These are phyloP conservation scores for Ceratocystis destructans DNA, from an alignment of 2,329 filamentous ascomycete genomes.

Conservation along the genomic window DNA sequence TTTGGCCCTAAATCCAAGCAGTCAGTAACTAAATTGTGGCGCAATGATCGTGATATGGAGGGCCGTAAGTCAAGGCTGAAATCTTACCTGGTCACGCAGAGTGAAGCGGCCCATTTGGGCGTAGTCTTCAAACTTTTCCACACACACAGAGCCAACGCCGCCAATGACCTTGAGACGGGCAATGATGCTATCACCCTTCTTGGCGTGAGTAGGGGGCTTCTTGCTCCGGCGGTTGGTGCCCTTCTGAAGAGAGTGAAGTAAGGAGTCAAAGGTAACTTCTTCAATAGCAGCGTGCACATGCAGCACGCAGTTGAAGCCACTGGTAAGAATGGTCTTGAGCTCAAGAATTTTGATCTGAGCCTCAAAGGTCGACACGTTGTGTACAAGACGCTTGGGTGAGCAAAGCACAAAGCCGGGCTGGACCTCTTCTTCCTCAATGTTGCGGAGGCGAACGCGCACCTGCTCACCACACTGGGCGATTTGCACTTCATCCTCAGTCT, in stretches of 20 bases:
- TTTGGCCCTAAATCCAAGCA: constrained; percentile 59
- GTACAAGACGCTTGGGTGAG: constrained; percentile 82
- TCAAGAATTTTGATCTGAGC: constrained; percentile 94
- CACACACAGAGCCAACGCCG: constrained; percentile 73
- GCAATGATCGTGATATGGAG: neutral
- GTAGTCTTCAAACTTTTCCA: constrained; percentile 92
- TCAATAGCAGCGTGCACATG: constrained; percentile 97
- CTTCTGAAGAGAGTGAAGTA: constrained; percentile 91
- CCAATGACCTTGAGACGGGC: constrained; percentile 79
- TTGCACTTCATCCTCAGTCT: constrained; percentile 83
- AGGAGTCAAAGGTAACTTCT: constrained; percentile 78
- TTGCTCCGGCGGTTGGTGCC: constrained; percentile 90
- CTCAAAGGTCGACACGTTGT: constrained; percentile 81
- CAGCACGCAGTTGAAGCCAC: constrained; percentile 94
- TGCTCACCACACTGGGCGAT: constrained; percentile 86
- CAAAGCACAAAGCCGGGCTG: constrained; percentile 91
- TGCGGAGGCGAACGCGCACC: constrained; percentile 78
- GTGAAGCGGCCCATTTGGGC: constrained; percentile 87
- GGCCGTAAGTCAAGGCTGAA: neutral
- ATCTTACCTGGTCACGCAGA: constrained; percentile 65
- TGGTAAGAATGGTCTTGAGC: constrained; percentile 81
- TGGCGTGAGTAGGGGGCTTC: constrained; percentile 81
- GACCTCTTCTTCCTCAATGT: constrained; percentile 95
- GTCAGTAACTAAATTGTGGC: neutral
- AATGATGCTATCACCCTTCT: constrained; percentile 70